Evolutionary conservation across 208 protist species (phyloP), one percentile per base, ranked within the genome.

Genomic region (Leishmania lainsoni): DNA sequence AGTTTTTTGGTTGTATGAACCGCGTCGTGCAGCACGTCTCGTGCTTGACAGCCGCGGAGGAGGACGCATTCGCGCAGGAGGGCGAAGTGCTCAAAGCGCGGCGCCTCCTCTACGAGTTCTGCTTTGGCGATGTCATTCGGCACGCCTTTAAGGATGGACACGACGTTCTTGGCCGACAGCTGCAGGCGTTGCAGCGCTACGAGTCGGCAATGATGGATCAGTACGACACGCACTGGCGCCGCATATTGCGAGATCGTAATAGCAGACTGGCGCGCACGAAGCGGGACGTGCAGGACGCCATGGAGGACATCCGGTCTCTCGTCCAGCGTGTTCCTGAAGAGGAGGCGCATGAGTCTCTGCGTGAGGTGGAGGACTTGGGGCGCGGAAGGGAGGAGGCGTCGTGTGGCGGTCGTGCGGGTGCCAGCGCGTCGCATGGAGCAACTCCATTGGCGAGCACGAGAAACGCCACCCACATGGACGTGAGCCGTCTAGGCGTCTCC

Each of bases 11-110:
- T 65, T 96, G 91, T 82, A 81, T 93, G 73, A 75, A 68, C 42
- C 87, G 92, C 78, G 90, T 96, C 29, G 86, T 92, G 49, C 86
- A 91, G 59, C 92, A 95, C 81, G 87, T 95, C 49, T 87, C 79
- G 17, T 90, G 83, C 39, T 86, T 96, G 59, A 90, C 90, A 4
- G 83, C 89, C 4, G 85, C 80, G 3, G 89, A 95, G 76, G 78
- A 84, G 26, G 90, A 95, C 80, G 69, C 78, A 32, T 81, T 87
- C 54, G 73, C 51, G 45, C 89, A 89, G 59, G 86, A 94, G 79
- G 92, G 88, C n/a, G 92, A 96, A 73, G 82, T 93, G 42, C 90
- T 96, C 68, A 96, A 96, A 87, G 91, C 90, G 32, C 89, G 86
- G 51, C 84, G 86, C 1, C 78, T 96, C 17, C 75, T 97, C 54